Conservation (phyloP, 306 rosid species). For the Malus fusca region DNA sequence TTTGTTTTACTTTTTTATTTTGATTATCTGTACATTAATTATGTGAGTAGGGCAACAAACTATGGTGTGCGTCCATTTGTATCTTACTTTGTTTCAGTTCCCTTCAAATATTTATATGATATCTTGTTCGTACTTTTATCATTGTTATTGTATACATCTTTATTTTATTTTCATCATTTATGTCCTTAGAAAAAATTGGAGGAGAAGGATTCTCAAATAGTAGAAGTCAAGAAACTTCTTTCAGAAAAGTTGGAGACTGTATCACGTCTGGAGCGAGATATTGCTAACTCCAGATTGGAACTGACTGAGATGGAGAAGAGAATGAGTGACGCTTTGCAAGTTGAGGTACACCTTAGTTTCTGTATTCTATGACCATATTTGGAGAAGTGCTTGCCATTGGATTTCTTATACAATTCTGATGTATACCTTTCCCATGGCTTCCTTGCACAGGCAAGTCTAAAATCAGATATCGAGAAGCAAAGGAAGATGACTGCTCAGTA, state of each 20-base stretch:
- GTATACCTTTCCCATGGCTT: constrained; percentile 10
- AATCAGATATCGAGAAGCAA: constrained; percentile 57
- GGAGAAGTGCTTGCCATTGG: background rate
- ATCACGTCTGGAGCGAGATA: constrained; percentile 56
- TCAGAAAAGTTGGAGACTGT: constrained; percentile 47
- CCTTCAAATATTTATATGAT: background rate
- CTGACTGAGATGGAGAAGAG: constrained; percentile 62
- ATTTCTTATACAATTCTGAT: background rate
- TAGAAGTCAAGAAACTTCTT: constrained; percentile 43
- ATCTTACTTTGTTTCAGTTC: background rate
- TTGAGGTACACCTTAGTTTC: constrained; percentile 46
- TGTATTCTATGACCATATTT: background rate
- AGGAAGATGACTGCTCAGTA: constrained; percentile 36
- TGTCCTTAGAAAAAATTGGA: constrained; percentile 54
- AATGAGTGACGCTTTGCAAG: constrained; percentile 42
- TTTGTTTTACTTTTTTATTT: background rate
- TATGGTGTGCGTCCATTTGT: background rate
- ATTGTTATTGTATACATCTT: background rate
- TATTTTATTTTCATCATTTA: background rate
- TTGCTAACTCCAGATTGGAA: constrained; percentile 53
- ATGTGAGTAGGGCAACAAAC: background rate
- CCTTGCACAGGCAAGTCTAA: constrained; percentile 52
- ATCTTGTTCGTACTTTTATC: background rate
- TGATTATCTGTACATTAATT: background rate
- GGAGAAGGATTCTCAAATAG: constrained; percentile 55